phyloP scores from a whole-genome alignment of 768 basidiomycete genomes.

The Tricholoma terreum region DNA sequence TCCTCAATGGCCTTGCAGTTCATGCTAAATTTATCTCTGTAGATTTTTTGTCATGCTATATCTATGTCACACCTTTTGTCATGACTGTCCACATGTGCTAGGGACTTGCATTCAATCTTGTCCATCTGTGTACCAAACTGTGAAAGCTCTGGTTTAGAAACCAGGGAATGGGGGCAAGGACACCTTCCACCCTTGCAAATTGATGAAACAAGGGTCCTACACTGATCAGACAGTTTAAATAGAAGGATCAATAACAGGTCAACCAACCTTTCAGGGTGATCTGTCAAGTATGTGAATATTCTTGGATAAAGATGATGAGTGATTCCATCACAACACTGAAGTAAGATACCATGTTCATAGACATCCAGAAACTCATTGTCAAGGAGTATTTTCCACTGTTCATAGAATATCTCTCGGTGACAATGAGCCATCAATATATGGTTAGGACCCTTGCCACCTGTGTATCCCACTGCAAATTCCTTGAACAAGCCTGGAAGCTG shows the following conservation, averaged over 20 bases:
- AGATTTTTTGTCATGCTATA: no score
- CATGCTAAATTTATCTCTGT: no score
- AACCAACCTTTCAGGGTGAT: constrained; percentile 31
- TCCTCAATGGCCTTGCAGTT: no score
- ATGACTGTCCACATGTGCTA: not conserved
- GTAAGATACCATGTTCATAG: constrained; percentile 15
- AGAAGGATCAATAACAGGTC: not conserved
- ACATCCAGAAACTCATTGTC: no score
- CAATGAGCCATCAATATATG: constrained; percentile 2
- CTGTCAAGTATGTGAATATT: constrained; percentile 31
- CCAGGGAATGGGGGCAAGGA: not conserved
- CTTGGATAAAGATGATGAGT: constrained; percentile 15
- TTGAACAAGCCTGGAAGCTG: constrained; percentile 19
- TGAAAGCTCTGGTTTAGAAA: not conserved
- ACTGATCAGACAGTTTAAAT: not conserved
- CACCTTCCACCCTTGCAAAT: not conserved
- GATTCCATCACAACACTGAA: constrained; percentile 3
- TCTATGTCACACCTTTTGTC: no score
- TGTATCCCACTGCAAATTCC: constrained; percentile 13
- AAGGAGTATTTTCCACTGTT: no score
- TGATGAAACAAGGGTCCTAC: not conserved
- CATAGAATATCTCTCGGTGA: no score
- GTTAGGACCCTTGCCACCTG: not conserved
- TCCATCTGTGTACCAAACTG: not conserved
- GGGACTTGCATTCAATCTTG: not conserved